Base-by-base conservation (phyloP, 2,329 filamentous ascomycete species). In the Septoria linicola region DNA sequence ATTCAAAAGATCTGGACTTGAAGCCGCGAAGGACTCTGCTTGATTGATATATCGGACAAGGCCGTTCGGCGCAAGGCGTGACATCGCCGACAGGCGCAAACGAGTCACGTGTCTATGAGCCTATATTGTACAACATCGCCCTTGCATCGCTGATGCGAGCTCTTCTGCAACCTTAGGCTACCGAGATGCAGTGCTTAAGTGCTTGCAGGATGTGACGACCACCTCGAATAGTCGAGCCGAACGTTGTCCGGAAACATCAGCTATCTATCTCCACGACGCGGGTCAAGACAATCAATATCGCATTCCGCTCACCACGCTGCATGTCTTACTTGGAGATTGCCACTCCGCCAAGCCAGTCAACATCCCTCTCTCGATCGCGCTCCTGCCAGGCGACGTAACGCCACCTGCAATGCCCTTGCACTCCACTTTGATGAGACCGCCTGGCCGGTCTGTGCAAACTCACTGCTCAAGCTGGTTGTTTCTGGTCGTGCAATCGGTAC, bases 341-440 rank as follows among this genome's bases (percentile, higher is more conserved):
- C 57, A 58, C 59, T 49, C 46, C 39, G 57, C 63, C 59, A 62
- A 63, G 60, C 21, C 43, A 42, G 16, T 41, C 37, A 21, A 39
- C 55, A 66, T 63, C 63, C 63, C 63, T 66, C 41, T 32, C 58
- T 54, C 41, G 55, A 55, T 52, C 44, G 50, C 19, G 32, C 27
- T 39, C 46, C 47, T 57, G 53, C 59, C 49, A 55, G 53, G 51
- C 48, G 52, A 45, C 43, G 37, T 50, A 39, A 58, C 60, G 59
- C 62, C 61, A 62, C 50, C 51, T 56, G 41, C 41, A 35, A 34
- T 53, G 59, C 63, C 62, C 62, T 65, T 65, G 63, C 64, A 58
- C 57, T 60, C 17, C 44, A 51, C 39, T 62, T 62, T 62, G 57
- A 61, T 60, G 59, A 63, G 51, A 36, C 48, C 43, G 49, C 46